Conservation (phyloP, 768 basidiomycete genomes). For the Pleurotus giganteus region DNA sequence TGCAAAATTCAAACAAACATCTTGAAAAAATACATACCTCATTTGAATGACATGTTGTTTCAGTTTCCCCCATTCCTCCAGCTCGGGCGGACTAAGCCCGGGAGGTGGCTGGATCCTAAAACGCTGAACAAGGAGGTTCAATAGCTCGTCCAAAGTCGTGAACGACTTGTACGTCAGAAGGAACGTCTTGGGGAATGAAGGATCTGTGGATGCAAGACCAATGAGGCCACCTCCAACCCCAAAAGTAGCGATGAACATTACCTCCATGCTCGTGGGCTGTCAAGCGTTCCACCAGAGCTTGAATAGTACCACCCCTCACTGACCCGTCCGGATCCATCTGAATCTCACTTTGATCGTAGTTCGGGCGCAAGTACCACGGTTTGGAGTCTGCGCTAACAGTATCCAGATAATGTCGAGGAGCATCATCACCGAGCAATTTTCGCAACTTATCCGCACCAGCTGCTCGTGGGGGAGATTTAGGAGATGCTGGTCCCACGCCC, state of each 20-base stretch:
- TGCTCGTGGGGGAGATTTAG: slow-evolving; percentile 31
- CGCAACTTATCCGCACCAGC: slow-evolving; percentile 54
- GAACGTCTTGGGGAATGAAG: slow-evolving; percentile 84
- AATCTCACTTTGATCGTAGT: slow-evolving; percentile 78
- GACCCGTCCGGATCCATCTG: slow-evolving; percentile 79
- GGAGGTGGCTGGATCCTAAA: slow-evolving; percentile 78
- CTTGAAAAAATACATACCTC: slow-evolving; percentile 51
- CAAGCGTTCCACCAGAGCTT: slow-evolving; percentile 83
- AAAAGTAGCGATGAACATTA: too few relatives aligned
- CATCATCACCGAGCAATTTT: slow-evolving; percentile 61
- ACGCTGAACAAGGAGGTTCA: slow-evolving; percentile 76
- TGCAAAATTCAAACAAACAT: not conserved
- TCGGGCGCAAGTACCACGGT: slow-evolving; percentile 86
- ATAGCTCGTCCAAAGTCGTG: slow-evolving; percentile 77
- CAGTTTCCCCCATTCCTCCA: slow-evolving; percentile 75
- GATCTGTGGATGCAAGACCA: slow-evolving; percentile 50
- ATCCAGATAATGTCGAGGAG: slow-evolving; percentile 32
- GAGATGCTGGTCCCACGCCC: slow-evolving; percentile 10
- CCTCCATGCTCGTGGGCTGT: slow-evolving; percentile 90
- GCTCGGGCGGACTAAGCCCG: slow-evolving; percentile 57
- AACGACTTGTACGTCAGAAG: slow-evolving; percentile 97
- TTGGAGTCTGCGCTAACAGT: slow-evolving; percentile 41
- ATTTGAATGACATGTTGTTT: slow-evolving; percentile 88
- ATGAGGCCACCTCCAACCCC: too few relatives aligned
- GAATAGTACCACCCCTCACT: slow-evolving; percentile 83